Base-by-base conservation (phyloP, 345 rosid genomes). In the Kernera saxatilis region DNA sequence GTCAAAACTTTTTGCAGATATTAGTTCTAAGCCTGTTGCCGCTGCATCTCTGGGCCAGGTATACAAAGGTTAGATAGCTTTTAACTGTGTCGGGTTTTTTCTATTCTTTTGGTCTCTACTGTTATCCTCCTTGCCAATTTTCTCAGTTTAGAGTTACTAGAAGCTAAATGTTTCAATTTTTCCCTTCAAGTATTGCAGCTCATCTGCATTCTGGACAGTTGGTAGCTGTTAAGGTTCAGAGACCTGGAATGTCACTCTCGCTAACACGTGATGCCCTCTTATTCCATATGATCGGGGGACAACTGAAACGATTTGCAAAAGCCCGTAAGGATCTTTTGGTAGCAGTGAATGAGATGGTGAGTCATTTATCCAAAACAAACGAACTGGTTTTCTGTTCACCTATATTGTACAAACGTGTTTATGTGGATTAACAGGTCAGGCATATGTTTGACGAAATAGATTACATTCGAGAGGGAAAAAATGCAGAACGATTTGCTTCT, bases 361-460 rank as follows among this genome's bases (percentile, higher is more conserved):
- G 90, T 61, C 46, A 77, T 79, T 53, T 69, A 63, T 35, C 23
- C 43, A 4, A 15, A 32, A 63, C 33, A 33, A 21, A 14, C 33
- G 17, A 3, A 59, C 18, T 69, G 35, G 61, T 50, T 35, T 48
- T 74, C 65, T 49, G 45, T 78, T 65, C 29, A 60, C 67, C 12
- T 55, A 70, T 48, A 37, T 52, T 58, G 35, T 71, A 75, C 67
- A 54, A 74, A 80, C 68, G 33, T 77, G 80, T 79, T 81, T 76
- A 80, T 80, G 76, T 75, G 69, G 72, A 77, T 86, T 79, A 76
- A 83, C 88, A 94, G 99, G 97, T 94, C 64, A 85, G 99, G 74
- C 97, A 94, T 84, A 94, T 94, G 99, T 94, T 94, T 73, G 97
- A 89, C 36, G 99, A 94, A 81, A 94, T 89, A 56, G 96, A 94